Percentiles rank a stretch among this genome's conserved stretches.
Evolutionary conservation across 106 monocot species (phyloP).

Genomic region (Narthecium ossifragum): DNA sequence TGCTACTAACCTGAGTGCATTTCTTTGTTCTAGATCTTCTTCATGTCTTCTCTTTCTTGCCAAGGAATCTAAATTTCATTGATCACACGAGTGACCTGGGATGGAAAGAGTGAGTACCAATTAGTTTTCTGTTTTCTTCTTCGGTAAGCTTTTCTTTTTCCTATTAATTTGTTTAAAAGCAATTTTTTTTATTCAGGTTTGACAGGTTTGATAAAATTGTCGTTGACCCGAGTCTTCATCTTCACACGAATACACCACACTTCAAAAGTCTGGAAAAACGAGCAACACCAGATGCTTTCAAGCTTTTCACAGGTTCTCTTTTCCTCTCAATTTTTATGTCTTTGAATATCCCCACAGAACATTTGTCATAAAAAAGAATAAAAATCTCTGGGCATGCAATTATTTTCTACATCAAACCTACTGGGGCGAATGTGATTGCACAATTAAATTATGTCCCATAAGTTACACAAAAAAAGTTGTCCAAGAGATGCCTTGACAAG

Average conservation of each 20-base stretch:
- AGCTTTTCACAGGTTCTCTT: conserved; percentile 50
- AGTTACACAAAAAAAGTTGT: too few relatives aligned
- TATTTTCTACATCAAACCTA: too few relatives aligned
- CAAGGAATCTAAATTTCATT: conserved; percentile 33
- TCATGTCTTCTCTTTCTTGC: conserved; percentile 22
- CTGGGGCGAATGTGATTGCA: too few relatives aligned
- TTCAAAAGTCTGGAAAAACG: conserved; percentile 16
- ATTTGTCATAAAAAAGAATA: too few relatives aligned
- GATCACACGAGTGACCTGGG: conserved; percentile 39
- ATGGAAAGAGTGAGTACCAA: conserved; percentile 35
- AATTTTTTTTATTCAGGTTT: conserved; percentile 19
- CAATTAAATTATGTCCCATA: too few relatives aligned
- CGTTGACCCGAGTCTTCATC: conserved; percentile 36
- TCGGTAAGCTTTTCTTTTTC: not conserved
- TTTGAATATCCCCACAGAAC: too few relatives aligned
- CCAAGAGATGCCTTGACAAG: too few relatives aligned
- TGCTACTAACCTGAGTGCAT: too few relatives aligned
- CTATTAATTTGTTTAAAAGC: not conserved
- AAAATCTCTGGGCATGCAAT: too few relatives aligned
- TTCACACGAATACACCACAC: conserved; percentile 1
- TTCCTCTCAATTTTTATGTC: too few relatives aligned
- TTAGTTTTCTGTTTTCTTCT: not conserved
- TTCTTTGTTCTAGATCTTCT: conserved; percentile 27
- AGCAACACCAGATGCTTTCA: conserved; percentile 31
- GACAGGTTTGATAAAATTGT: conserved; percentile 47